Percentiles rank a stretch among this genome's conserved stretches.
These are phyloP conservation scores for Sisymbrium irio DNA, from an alignment of 345 rosid genomes.

Conservation along the genomic window DNA sequence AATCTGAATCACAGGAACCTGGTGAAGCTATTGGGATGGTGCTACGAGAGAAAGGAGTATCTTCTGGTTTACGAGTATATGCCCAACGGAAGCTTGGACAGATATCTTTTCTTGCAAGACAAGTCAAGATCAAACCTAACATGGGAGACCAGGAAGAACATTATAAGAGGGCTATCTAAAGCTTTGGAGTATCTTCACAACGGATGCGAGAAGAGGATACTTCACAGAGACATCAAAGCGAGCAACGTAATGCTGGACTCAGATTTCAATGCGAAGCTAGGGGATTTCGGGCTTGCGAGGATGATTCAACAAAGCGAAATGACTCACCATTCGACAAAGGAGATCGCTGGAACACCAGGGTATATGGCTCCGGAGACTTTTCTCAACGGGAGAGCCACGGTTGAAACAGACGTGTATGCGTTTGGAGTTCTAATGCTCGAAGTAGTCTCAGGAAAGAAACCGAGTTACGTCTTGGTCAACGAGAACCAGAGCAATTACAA, in stretches of 20 bases:
- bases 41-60: conserved; percentile 50
- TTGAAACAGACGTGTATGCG: conserved; percentile 65
- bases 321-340: conserved; percentile 72
- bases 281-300: conserved; percentile 82
- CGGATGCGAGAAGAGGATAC: conserved; percentile 61
- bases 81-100: conserved; percentile 73
- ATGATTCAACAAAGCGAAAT: conserved; percentile 52
- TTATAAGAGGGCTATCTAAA: conserved; percentile 55
- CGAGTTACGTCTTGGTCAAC: conserved; percentile 33
- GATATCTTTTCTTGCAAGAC: conserved; percentile 39
- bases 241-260: conserved; percentile 81
- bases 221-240: conserved; percentile 68
- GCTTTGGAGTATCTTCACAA: conserved; percentile 74
- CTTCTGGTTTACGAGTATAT: conserved; percentile 73
- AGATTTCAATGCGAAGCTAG: conserved; percentile 50
- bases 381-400: conserved; percentile 55
- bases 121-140: conserved; percentile 33
- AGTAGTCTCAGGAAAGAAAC: conserved; percentile 61
- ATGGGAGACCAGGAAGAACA: conserved; percentile 53
- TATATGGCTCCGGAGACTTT: conserved; percentile 87
- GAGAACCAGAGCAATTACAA: conserved; percentile 37
- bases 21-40: conserved; percentile 81
- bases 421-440: conserved; percentile 66
- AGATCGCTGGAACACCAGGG: conserved; percentile 69
- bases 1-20: conserved; percentile 62